Evolutionary conservation across 805 yeast genomes (phyloP).

Genomic region (Wickerhamiella parazyma): DNA sequence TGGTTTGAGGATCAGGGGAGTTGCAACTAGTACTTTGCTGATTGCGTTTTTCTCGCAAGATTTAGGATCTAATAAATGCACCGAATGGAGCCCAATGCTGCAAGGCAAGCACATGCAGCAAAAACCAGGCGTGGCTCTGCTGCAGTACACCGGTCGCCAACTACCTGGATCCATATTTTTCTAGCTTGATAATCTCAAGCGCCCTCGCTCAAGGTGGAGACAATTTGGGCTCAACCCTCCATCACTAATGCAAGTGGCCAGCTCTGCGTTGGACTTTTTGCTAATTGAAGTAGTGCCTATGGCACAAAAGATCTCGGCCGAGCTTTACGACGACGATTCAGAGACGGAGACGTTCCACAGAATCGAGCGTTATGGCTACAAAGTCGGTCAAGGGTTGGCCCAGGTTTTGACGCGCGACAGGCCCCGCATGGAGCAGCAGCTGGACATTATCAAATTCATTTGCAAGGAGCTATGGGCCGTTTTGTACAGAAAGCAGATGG

Average conservation of each 20-base stretch:
- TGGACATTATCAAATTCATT: constrained; percentile 80
- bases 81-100: too few species aligned
- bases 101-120: too few species aligned
- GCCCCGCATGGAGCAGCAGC: constrained; percentile 41
- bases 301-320: constrained; percentile 47
- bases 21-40: too few species aligned
- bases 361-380: constrained; percentile 58
- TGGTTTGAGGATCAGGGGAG: neutral
- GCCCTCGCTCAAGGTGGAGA: too few species aligned
- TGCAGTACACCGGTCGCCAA: too few species aligned
- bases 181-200: too few species aligned
- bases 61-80: too few species aligned
- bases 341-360: constrained; percentile 33
- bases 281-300: constrained; percentile 67
- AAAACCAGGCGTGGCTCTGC: too few species aligned
- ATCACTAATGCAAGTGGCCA: constrained; percentile 19
- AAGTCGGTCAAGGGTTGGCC: constrained; percentile 47
- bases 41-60: too few species aligned
- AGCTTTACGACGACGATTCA: constrained; percentile 22
- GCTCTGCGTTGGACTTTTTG: constrained; percentile 40
- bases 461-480: constrained; percentile 86
- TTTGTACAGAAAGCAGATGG: constrained; percentile 75
- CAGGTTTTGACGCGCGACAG: constrained; percentile 34
- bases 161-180: too few species aligned
- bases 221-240: too few species aligned